Conservation (phyloP, 257 asterid species). For the Gentiana macrophylla region DNA sequence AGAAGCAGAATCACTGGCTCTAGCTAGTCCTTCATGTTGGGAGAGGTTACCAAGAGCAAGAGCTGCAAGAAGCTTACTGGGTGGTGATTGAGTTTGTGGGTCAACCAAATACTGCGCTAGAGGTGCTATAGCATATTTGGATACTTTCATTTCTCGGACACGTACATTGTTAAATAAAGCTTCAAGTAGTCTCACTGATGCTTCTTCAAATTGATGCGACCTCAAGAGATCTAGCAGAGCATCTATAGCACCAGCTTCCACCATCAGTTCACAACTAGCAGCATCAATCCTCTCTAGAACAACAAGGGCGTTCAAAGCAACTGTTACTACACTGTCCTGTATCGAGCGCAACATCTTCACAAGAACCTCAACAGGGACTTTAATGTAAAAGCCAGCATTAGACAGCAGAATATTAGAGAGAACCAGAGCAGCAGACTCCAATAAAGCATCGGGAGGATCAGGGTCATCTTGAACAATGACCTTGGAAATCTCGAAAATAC, state of each 20-base stretch:
- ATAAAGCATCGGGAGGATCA: constrained; percentile 46
- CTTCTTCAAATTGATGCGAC: constrained; percentile 78
- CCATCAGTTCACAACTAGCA: constrained; percentile 60
- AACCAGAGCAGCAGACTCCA: constrained; percentile 76
- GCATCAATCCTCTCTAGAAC: constrained; percentile 59
- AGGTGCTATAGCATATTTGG: constrained; percentile 75
- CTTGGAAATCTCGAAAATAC: constrained; percentile 68
- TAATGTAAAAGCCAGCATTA: constrained; percentile 46
- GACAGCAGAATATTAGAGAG: constrained; percentile 52
- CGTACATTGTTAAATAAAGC: constrained; percentile 51
- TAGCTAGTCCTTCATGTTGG: constrained; percentile 80
- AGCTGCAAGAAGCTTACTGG: constrained; percentile 65
- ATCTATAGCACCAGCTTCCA: constrained; percentile 78
- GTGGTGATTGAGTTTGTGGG: constrained; percentile 69
- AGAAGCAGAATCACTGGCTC: constrained; percentile 60
- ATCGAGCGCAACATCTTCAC: constrained; percentile 61
- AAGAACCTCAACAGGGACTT: constrained; percentile 56
- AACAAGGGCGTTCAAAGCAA: constrained; percentile 59
- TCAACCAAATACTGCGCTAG: constrained; percentile 78
- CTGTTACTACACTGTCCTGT: constrained; percentile 32
- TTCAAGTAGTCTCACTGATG: constrained; percentile 59
- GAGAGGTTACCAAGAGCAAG: constrained; percentile 88
- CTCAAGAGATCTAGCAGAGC: constrained; percentile 67
- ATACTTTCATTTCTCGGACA: constrained; percentile 66
- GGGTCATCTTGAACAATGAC: constrained; percentile 72